phyloP scores from a whole-genome alignment of 1,284 basidiomycete genomes.

The Austropuccinia psidii region DNA sequence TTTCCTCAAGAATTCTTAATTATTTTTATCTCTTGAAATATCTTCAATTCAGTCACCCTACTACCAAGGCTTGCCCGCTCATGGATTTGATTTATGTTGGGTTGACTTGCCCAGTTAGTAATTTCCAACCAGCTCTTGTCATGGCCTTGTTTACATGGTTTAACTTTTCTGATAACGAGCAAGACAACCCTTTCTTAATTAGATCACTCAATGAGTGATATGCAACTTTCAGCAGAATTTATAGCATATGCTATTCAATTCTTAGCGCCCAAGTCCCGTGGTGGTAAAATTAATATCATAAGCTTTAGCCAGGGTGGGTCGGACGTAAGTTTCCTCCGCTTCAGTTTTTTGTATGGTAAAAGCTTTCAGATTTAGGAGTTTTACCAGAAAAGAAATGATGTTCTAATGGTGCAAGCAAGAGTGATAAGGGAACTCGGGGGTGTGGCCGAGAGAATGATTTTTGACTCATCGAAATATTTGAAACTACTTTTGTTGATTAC shows the following conservation, averaged over 20 bases:
- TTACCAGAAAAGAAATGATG: too few species aligned
- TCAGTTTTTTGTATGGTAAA: too few species aligned
- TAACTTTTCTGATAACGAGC: too few species aligned
- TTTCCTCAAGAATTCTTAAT: background rate
- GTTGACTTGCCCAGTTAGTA: slow-evolving; percentile 43
- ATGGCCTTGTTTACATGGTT: too few species aligned
- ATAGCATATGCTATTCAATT: slow-evolving; percentile 44
- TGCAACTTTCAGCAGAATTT: slow-evolving; percentile 45
- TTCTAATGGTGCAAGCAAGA: too few species aligned
- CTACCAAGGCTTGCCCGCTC: slow-evolving; percentile 31
- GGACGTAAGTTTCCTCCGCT: slow-evolving; percentile 40
- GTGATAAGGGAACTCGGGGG: background rate
- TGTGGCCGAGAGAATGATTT: too few species aligned
- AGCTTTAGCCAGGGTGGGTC: slow-evolving; percentile 46
- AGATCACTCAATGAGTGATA: slow-evolving; percentile 42
- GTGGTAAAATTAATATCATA: slow-evolving; percentile 45
- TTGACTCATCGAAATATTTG: too few species aligned
- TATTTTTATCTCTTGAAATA: background rate
- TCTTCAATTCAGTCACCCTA: background rate
- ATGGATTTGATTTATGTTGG: slow-evolving; percentile 47
- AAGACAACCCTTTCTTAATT: too few species aligned
- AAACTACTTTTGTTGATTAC: too few species aligned
- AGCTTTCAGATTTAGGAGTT: too few species aligned
- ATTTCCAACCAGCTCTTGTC: too few species aligned
- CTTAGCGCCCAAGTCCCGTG: slow-evolving; percentile 42